These are phyloP conservation scores for Coemansia sp. DNA, from an alignment of 192 early-diverging fungal species.

Conservation along the genomic window DNA sequence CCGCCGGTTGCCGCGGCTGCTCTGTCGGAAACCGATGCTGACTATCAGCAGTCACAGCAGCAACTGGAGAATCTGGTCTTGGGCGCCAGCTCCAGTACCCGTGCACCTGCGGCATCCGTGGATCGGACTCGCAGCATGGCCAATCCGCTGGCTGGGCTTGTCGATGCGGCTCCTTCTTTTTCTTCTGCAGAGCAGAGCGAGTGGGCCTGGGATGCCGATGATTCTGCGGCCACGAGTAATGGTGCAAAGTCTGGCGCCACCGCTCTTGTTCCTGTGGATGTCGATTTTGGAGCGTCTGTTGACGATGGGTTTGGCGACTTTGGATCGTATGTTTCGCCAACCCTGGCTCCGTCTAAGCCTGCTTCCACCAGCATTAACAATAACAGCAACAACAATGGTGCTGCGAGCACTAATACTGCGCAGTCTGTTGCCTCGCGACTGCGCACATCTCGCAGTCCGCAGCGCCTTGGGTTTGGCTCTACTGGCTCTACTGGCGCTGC, in stretches of 20 bases:
- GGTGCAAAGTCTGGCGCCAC: neutral
- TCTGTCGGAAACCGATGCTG: too few species aligned
- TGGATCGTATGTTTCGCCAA: slow-evolving; percentile 13
- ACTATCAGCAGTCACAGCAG: too few species aligned
- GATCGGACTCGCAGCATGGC: neutral
- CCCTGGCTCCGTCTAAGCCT: neutral
- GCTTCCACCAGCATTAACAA: neutral
- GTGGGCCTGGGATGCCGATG: slow-evolving; percentile 46
- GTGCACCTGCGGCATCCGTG: neutral
- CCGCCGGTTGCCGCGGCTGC: too few species aligned
- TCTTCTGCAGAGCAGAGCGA: slow-evolving; percentile 1
- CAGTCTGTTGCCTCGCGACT: slow-evolving; percentile 9
- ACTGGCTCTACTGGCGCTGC: neutral
- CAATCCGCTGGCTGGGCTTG: slow-evolving; percentile 18
- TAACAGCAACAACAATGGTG: too few species aligned
- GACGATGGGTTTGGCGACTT: slow-evolving; percentile 39
- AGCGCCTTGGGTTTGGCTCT: neutral
- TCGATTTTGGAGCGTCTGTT: slow-evolving; percentile 6
- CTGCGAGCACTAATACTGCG: neutral
- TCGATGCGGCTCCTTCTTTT: neutral
- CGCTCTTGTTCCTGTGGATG: slow-evolving; percentile 8
- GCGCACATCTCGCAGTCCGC: slow-evolving; percentile 10
- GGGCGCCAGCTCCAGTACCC: neutral
- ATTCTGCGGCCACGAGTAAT: neutral
- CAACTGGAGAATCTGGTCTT: slow-evolving; percentile 16